Conservation (phyloP, 306 rosid species). For the Cicer judaicum region DNA sequence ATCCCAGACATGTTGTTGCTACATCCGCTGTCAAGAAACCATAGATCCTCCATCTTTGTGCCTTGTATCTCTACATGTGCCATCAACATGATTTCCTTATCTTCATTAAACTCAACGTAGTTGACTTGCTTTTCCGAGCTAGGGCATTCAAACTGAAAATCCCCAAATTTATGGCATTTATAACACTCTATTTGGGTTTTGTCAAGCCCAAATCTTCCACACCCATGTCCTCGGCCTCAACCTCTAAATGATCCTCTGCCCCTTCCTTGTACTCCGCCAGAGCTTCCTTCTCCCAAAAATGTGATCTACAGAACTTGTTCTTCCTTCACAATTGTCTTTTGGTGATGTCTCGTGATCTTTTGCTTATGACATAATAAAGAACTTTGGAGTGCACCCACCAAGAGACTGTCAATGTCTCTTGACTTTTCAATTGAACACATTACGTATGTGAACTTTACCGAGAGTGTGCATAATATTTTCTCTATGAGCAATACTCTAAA, state of each 20-base stretch:
- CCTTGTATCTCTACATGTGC: background rate
- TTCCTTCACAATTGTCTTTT: background rate
- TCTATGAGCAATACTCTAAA: background rate
- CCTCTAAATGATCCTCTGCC: background rate
- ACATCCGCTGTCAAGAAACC: background rate
- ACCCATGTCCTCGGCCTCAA: background rate
- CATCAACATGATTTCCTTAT: background rate
- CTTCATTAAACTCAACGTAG: background rate
- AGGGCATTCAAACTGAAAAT: no score
- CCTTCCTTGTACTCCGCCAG: background rate
- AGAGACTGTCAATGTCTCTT: background rate
- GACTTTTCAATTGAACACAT: background rate
- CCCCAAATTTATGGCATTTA: no score
- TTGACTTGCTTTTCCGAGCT: no score
- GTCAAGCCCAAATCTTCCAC: background rate
- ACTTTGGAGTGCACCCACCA: no score
- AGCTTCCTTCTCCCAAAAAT: background rate
- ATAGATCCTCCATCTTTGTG: background rate
- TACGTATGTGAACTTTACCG: background rate
- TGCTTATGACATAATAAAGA: no score
- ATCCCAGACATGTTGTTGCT: background rate
- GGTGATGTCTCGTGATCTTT: background rate
- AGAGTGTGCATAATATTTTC: background rate
- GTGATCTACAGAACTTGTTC: background rate
- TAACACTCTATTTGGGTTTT: no score